Evolutionary conservation across 257 asterid genomes (phyloP).

Genomic region (Nicotiana tabacum): DNA sequence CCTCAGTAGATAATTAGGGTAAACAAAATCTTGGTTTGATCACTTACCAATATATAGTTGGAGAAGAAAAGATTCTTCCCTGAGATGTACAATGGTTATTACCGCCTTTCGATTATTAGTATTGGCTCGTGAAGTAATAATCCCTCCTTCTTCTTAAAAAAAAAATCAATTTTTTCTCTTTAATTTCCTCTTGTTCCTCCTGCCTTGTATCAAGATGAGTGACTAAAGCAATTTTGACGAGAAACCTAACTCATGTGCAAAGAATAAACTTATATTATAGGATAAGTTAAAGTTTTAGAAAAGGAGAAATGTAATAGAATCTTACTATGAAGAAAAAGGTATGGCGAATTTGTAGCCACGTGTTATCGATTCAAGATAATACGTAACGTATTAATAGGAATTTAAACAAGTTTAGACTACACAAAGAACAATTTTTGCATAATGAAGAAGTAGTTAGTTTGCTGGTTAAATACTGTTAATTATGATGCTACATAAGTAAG

Average conservation of each 20-base stretch:
- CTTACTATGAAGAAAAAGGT: conserved; percentile 34
- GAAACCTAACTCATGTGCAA: conserved; percentile 10
- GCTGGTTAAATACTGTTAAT: conserved; percentile 3
- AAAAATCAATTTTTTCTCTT: background rate
- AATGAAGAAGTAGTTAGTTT: background rate
- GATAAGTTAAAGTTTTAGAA: conserved; percentile 19
- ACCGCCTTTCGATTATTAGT: no score
- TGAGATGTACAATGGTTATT: background rate
- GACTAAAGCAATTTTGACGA: background rate
- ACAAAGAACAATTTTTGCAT: background rate
- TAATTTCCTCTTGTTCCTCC: background rate
- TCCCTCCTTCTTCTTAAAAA: no score
- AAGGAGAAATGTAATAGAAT: conserved; percentile 38
- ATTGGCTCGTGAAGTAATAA: no score
- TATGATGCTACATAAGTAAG: conserved; percentile 9
- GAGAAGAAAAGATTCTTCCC: background rate
- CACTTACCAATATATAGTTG: background rate
- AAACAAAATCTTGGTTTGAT: background rate
- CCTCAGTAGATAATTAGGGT: background rate
- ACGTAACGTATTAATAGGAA: conserved; percentile 19
- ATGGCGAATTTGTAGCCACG: conserved; percentile 50
- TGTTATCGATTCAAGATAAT: conserved; percentile 29
- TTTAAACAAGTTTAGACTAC: background rate
- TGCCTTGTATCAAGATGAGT: conserved; percentile 6
- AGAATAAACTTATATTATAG: background rate